Conservation (phyloP, 306 rosid species). For the Pterocarpus santalinus region DNA sequence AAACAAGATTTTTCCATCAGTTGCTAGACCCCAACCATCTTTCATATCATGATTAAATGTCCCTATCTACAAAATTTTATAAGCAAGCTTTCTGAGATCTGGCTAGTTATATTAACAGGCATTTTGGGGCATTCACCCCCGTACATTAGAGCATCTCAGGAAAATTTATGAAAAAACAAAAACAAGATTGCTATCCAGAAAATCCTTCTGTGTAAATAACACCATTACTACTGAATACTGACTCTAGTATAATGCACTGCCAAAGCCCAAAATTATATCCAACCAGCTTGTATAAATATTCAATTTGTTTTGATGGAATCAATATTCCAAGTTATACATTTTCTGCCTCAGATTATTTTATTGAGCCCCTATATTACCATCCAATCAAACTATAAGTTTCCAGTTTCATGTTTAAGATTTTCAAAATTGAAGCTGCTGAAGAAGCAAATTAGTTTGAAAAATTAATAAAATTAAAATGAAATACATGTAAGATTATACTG, state of each 20-base stretch:
- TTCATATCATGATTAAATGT: constrained; percentile 78
- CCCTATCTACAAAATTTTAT: constrained; percentile 57
- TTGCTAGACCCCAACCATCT: constrained; percentile 99
- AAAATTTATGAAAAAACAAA: not conserved
- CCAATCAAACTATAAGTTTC: constrained; percentile 32
- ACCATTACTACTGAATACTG: not conserved
- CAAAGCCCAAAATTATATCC: not conserved
- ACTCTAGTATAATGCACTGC: not conserved
- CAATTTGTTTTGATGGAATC: constrained; percentile 7
- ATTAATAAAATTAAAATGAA: not conserved
- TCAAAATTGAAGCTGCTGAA: constrained; percentile 32
- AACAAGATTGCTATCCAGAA: not conserved
- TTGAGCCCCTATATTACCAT: not conserved
- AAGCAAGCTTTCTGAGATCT: constrained; percentile 40
- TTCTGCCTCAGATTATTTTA: constrained; percentile 3
- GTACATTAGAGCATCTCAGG: too few species aligned
- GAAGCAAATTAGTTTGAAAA: constrained; percentile 27
- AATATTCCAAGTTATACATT: constrained; percentile 19
- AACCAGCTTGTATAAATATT: constrained; percentile 26
- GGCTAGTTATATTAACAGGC: constrained; percentile 12
- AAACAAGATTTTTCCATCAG: constrained; percentile 83
- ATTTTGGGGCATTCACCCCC: constrained; percentile 7
- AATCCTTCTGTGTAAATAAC: not conserved
- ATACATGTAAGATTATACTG: not conserved
- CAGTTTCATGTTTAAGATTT: constrained; percentile 1